These are phyloP conservation scores for Plasmopara viticola DNA, from an alignment of 352 stramenopile genomes.

Conservation along the genomic window DNA sequence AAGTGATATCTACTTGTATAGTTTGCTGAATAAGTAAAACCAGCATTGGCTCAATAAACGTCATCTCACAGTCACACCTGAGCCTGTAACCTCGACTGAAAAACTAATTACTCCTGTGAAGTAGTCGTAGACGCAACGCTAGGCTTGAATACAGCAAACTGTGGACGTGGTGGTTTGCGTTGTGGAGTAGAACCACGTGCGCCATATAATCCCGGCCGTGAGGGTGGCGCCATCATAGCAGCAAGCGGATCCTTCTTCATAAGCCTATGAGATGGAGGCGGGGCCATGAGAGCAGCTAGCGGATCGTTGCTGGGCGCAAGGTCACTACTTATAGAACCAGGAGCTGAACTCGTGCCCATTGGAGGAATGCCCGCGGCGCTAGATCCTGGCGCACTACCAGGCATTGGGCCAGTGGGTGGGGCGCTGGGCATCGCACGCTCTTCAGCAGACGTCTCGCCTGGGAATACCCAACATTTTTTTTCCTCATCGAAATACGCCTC, in stretches of 20 bases:
- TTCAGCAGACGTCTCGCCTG: slow-evolving; percentile 60
- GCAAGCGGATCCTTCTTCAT: slow-evolving; percentile 82
- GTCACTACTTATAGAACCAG: slow-evolving; percentile 52
- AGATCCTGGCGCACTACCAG: slow-evolving; percentile 41
- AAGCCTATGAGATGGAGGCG: slow-evolving; percentile 52
- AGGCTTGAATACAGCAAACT: slow-evolving; percentile 87
- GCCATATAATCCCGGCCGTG: slow-evolving; percentile 33
- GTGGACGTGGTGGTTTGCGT: slow-evolving; percentile 58
- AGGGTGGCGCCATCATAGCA: slow-evolving; percentile 80
- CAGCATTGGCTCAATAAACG: not conserved
- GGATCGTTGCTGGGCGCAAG: slow-evolving; percentile 42
- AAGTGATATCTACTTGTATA: not conserved
- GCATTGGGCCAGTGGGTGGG: slow-evolving; percentile 57
- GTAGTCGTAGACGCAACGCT: slow-evolving; percentile 17
- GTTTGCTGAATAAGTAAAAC: not conserved
- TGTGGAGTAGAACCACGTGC: slow-evolving; percentile 24
- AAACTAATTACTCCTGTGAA: slow-evolving; percentile 12
- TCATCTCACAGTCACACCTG: not conserved
- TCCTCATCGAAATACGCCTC: slow-evolving; percentile 79
- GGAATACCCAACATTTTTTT: slow-evolving; percentile 85
- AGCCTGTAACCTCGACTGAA: not conserved
- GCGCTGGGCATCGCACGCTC: slow-evolving; percentile 58
- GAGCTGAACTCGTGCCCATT: slow-evolving; percentile 47
- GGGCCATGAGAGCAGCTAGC: slow-evolving; percentile 77
- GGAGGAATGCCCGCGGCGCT: slow-evolving; percentile 32